These are phyloP conservation scores for Ascoidea asiatica DNA, from an alignment of 805 yeast genomes.

Conservation along the genomic window DNA sequence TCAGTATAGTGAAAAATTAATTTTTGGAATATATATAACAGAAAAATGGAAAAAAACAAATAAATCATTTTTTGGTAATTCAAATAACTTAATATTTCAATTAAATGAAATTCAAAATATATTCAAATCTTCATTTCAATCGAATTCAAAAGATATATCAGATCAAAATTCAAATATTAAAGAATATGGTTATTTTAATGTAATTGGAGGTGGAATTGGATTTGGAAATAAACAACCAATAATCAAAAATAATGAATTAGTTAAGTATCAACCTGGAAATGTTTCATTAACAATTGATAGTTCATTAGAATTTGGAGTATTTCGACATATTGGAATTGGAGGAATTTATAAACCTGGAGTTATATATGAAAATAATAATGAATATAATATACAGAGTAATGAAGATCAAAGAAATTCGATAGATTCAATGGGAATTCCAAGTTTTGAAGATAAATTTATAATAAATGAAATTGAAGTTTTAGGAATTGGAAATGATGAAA, in stretches of 20 bases:
- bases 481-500: constrained; percentile 80
- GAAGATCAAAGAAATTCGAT: constrained; percentile 6
- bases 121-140: constrained; percentile 26
- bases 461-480: constrained; percentile 76
- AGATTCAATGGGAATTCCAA: constrained; percentile 9
- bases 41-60: constrained; percentile 72
- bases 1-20: constrained; percentile 20
- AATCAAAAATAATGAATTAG: constrained; percentile 26
- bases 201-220: constrained; percentile 70
- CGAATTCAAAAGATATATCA: constrained; percentile 20
- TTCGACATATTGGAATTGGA: constrained; percentile 53
- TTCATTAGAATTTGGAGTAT: constrained; percentile 66
- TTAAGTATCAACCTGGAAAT: constrained; percentile 52
- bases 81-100: constrained; percentile 43
- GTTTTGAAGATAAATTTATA: constrained; percentile 56
- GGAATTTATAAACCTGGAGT: constrained; percentile 24
- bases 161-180: neutral
- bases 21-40: constrained; percentile 51
- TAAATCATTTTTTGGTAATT: constrained; percentile 60
- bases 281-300: constrained; percentile 71
- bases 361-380: neutral
- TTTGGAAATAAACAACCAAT: constrained; percentile 61
- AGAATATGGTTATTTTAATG: constrained; percentile 45
- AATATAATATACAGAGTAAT: no score
- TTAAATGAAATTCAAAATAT: constrained; percentile 53